Conservation (phyloP, 345 rosid species). For the Citrus maxima region DNA sequence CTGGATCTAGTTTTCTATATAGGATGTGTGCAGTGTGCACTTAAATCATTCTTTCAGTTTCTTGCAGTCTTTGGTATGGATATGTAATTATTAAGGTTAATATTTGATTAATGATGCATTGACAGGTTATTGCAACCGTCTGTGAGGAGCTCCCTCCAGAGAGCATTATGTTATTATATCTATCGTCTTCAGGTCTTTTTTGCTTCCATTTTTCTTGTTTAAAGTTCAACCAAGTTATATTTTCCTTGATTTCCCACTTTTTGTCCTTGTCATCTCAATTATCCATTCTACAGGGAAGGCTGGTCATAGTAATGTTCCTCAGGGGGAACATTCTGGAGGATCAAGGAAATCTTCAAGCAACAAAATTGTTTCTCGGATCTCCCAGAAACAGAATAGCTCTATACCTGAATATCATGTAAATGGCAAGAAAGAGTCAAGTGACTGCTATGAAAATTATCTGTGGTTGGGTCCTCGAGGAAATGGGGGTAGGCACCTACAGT, state of each 20-base stretch:
- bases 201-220: slow-evolving; percentile 19
- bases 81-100: neutral
- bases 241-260: neutral
- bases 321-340: slow-evolving; percentile 49
- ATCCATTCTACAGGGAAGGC: slow-evolving; percentile 55
- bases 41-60: neutral
- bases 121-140: slow-evolving; percentile 86
- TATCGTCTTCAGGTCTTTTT: slow-evolving; percentile 77
- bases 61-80: neutral
- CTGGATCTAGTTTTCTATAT: neutral
- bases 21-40: neutral
- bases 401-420: slow-evolving; percentile 47
- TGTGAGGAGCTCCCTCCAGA: slow-evolving; percentile 90
- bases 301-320: slow-evolving; percentile 34
- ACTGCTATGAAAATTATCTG: slow-evolving; percentile 44
- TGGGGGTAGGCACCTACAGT: slow-evolving; percentile 49
- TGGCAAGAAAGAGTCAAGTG: slow-evolving; percentile 44
- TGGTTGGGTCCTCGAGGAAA: slow-evolving; percentile 80
- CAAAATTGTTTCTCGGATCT: slow-evolving; percentile 45
- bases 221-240: slow-evolving; percentile 6
- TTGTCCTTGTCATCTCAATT: slow-evolving; percentile 12
- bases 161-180: slow-evolving; percentile 69
- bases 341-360: slow-evolving; percentile 58
- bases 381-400: slow-evolving; percentile 47
- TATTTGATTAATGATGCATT: slow-evolving; percentile 15